Evolutionary conservation across 2,329 filamentous ascomycete genomes (phyloP), one percentile per base, ranked within the genome.

Genomic region (Aspergillus versicolor): DNA sequence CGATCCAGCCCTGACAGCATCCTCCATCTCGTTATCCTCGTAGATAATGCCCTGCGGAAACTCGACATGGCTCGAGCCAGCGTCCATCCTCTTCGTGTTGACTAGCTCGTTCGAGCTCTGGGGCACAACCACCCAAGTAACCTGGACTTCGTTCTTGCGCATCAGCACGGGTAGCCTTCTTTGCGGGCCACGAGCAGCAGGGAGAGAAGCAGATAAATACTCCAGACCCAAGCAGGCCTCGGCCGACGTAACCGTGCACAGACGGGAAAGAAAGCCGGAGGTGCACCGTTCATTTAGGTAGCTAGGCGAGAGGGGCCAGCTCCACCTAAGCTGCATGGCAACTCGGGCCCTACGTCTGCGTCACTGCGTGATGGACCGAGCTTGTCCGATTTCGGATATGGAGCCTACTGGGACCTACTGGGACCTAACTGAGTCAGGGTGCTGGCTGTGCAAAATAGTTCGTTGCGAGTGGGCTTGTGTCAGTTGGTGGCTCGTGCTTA

Each of bases 381-480:
- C 12, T 41, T 50, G 47, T 24, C 47, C 47, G 47, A 41, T 50
- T 41, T 50, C 47, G 47, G 47, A 50, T 48, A 19, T 9, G 9
- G 19, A 8, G 8, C 2, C 24, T 27, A 7, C 24, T 27, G 24
- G 24, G 24, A 9, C 7, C 24, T 27, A 30, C 27, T 30, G 9
- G 2, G 8, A 11, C 1, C 9, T 30, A 30, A 30, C 27, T 30
- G 9, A 30, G 27, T 11, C 9, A 11, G 27, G 27, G 3, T 30
- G 27, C 8, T 11, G 27, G 9, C 27, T 30, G 27, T 30, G 27
- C 27, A 0, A 0, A 3, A 1, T 30, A n/a, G 27, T 11, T 11
- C 27, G 1, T 9, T 30, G 27, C 27, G 9, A 30, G 27, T 30
- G 27, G 27, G 8, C 27, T 30, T 30, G 7, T 24, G 5, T 24